phyloP scores from a whole-genome alignment of 371 early-diverging fungal species.

The Coelomomyces lativittatus region DNA sequence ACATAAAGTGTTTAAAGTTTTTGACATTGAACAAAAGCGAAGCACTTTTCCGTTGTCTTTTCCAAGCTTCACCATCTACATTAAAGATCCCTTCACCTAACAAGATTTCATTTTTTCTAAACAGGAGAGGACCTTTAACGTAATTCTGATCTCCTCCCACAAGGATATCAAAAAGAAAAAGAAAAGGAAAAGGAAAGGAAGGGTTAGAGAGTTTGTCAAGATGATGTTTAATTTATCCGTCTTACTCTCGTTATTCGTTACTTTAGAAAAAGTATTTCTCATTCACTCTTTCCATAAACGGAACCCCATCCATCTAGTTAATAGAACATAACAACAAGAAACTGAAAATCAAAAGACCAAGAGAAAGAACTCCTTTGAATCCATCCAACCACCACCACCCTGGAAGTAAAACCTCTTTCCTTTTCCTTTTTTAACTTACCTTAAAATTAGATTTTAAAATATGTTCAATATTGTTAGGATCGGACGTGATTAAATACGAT shows the following conservation, averaged over 20 bases:
- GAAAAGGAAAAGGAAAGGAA: neutral
- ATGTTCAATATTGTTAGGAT: neutral
- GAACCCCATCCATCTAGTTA: neutral
- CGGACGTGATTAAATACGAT: neutral
- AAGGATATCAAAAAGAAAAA: neutral
- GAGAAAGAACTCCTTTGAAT: too few species aligned
- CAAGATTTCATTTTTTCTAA: neutral
- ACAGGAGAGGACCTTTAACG: neutral
- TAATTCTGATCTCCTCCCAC: neutral
- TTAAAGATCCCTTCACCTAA: conserved; percentile 1
- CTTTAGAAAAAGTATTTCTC: too few species aligned
- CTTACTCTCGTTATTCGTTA: too few species aligned
- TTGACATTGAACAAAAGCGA: neutral
- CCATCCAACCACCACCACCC: too few species aligned
- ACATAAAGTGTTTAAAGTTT: neutral
- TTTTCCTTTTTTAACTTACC: neutral
- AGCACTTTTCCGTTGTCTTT: neutral
- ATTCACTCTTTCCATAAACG: too few species aligned
- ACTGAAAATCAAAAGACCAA: neutral
- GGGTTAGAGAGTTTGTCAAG: too few species aligned
- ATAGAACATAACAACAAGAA: neutral
- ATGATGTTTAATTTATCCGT: too few species aligned
- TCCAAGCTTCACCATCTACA: neutral
- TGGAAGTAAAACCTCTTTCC: too few species aligned
- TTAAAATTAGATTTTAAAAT: neutral